A percentile compares a stretch with the other conserved stretches of the same genome.
These are phyloP conservation scores for Yamagishiella unicocca DNA, from an alignment of 139 green algal species.

Conservation along the genomic window DNA sequence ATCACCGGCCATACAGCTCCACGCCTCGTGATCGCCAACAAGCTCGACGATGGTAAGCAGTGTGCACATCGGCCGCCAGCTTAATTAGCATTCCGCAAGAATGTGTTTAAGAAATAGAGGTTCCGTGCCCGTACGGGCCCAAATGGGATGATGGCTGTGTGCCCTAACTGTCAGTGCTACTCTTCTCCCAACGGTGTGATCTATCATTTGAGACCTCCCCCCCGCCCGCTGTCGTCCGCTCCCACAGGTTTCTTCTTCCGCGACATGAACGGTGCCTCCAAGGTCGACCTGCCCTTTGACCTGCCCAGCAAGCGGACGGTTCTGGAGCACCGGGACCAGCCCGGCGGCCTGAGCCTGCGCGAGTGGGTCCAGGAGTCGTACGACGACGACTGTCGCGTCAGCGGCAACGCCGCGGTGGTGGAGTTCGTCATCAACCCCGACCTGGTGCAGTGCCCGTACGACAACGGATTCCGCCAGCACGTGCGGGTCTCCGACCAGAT, in stretches of 20 bases:
- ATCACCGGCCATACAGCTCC: background rate
- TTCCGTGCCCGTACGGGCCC: too few relatives aligned
- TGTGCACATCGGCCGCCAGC: too few relatives aligned
- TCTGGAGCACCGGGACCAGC: background rate
- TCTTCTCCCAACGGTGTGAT: too few relatives aligned
- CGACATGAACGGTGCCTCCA: background rate
- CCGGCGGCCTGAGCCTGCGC: background rate
- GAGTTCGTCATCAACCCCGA: constrained; percentile 14
- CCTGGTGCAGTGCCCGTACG: constrained; percentile 10
- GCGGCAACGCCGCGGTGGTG: background rate
- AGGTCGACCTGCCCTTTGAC: background rate
- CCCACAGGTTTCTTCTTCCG: constrained; percentile 4
- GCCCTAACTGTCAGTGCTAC: too few relatives aligned
- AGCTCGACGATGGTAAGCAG: background rate
- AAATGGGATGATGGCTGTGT: too few relatives aligned
- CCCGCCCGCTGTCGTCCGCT: background rate
- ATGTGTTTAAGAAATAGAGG: too few relatives aligned
- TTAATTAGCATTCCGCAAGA: too few relatives aligned
- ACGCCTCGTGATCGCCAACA: background rate
- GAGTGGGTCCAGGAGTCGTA: background rate
- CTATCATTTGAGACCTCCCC: too few relatives aligned
- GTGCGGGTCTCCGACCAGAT: background rate
- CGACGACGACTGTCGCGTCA: background rate
- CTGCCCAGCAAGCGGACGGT: background rate
- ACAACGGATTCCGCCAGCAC: constrained; percentile 12